Evolutionary conservation across 805 yeast species (phyloP).

Genomic region (Zygosaccharomyces rouxii): DNA sequence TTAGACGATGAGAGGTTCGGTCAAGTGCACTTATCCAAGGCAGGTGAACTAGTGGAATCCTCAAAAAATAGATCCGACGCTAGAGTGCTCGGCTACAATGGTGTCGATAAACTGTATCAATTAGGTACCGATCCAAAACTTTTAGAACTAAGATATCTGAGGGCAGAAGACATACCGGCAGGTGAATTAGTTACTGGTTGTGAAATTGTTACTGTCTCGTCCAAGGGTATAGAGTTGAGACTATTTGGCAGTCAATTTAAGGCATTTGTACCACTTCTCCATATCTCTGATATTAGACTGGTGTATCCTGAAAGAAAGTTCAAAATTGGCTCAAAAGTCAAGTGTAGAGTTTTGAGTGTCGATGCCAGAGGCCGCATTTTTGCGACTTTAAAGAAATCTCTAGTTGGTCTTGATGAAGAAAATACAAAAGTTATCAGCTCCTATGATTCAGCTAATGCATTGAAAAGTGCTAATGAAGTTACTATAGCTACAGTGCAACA

Average conservation of each 20-base stretch:
- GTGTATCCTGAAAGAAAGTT: slow-evolving; percentile 90
- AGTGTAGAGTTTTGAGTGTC: slow-evolving; percentile 62
- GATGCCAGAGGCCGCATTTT: slow-evolving; percentile 46
- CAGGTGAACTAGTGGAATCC: slow-evolving; percentile 44
- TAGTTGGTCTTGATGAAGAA: slow-evolving; percentile 51
- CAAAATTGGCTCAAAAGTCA: slow-evolving; percentile 77
- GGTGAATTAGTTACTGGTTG: slow-evolving; percentile 65
- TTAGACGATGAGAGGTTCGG: slow-evolving; percentile 58
- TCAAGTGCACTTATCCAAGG: slow-evolving; percentile 72
- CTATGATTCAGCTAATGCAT: slow-evolving; percentile 51
- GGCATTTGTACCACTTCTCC: slow-evolving; percentile 69
- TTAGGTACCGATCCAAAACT: slow-evolving; percentile 66
- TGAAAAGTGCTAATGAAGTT: slow-evolving; percentile 37
- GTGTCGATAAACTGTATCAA: slow-evolving; percentile 59
- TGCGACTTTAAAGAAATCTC: slow-evolving; percentile 77
- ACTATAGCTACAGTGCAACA: slow-evolving; percentile 72
- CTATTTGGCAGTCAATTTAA: slow-evolving; percentile 58
- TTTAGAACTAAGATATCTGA: slow-evolving; percentile 60
- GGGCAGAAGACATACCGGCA: slow-evolving; percentile 65
- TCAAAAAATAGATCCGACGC: slow-evolving; percentile 53
- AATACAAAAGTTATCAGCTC: slow-evolving; percentile 27
- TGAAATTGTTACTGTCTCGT: slow-evolving; percentile 49
- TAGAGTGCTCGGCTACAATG: slow-evolving; percentile 68
- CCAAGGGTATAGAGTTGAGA: slow-evolving; percentile 65
- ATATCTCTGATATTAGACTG: slow-evolving; percentile 79